Evolutionary conservation across 345 rosid genomes (phyloP).

Genomic region (Durio zibethinus): DNA sequence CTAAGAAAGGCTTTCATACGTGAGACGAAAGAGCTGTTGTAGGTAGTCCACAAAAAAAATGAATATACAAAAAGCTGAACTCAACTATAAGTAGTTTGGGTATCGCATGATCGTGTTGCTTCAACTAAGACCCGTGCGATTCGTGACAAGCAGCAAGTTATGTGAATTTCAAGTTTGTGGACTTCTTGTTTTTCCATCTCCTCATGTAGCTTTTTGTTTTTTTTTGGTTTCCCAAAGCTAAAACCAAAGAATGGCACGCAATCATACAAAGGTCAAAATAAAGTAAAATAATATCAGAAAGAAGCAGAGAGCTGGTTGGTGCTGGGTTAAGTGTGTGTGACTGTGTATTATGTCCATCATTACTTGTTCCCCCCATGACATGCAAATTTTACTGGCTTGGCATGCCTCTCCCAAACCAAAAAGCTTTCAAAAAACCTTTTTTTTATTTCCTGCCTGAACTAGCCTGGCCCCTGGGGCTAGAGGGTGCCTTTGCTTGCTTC

Average conservation of each 20-base stretch:
- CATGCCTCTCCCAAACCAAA: constrained; percentile 18
- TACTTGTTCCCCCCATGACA: constrained; percentile 5
- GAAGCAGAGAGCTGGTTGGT: not conserved
- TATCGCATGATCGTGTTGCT: too few species aligned
- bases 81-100: too few species aligned
- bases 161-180: not conserved
- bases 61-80: too few species aligned
- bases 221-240: not conserved
- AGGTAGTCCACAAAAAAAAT: too few species aligned
- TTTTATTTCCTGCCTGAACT: too few species aligned
- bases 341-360: constrained; percentile 31
- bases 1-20: too few species aligned
- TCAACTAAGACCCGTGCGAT: too few species aligned
- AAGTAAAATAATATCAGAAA: not conserved
- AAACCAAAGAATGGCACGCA: constrained; percentile 21
- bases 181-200: not conserved
- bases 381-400: constrained; percentile 25
- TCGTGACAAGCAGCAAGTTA: not conserved
- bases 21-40: too few species aligned
- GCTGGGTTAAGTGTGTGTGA: not conserved
- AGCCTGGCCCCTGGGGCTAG: too few species aligned
- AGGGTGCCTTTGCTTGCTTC: constrained; percentile 17
- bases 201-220: not conserved
- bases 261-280: constrained; percentile 16
- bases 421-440: not conserved